These are phyloP conservation scores for Solanum tarijense DNA, from an alignment of 257 asterid species.

Conservation along the genomic window DNA sequence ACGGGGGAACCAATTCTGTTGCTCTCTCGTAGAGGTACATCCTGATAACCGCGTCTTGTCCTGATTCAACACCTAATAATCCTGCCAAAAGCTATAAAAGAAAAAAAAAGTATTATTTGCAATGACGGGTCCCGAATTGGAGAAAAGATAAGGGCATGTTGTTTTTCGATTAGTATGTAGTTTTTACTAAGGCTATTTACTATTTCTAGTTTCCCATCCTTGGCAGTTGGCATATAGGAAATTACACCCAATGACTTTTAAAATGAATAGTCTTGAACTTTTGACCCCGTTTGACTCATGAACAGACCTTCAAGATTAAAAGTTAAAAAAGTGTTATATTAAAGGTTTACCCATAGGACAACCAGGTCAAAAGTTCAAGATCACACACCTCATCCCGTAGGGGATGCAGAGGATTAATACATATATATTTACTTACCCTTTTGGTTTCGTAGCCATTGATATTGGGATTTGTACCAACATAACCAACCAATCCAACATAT, in stretches of 20 bases:
- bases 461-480: constrained; percentile 41
- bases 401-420: background rate
- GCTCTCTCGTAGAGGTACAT: too few species aligned
- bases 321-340: background rate
- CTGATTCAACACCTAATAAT: too few species aligned
- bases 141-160: too few species aligned
- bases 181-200: background rate
- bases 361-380: too few species aligned
- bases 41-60: too few species aligned
- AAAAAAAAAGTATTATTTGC: too few species aligned
- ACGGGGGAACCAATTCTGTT: too few species aligned
- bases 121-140: too few species aligned
- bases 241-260: background rate
- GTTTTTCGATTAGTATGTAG: too few species aligned
- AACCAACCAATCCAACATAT: constrained; percentile 32
- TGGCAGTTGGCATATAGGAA: background rate
- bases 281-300: background rate
- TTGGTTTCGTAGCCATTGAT: constrained; percentile 18
- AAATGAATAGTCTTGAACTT: background rate
- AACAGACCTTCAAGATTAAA: background rate
- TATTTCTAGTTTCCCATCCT: background rate
- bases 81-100: too few species aligned
- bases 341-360: background rate
- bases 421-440: constrained; percentile 6
- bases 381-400: background rate